Conservation (phyloP, 495 filamentous ascomycete genomes). For the Penicillium coprophilum region DNA sequence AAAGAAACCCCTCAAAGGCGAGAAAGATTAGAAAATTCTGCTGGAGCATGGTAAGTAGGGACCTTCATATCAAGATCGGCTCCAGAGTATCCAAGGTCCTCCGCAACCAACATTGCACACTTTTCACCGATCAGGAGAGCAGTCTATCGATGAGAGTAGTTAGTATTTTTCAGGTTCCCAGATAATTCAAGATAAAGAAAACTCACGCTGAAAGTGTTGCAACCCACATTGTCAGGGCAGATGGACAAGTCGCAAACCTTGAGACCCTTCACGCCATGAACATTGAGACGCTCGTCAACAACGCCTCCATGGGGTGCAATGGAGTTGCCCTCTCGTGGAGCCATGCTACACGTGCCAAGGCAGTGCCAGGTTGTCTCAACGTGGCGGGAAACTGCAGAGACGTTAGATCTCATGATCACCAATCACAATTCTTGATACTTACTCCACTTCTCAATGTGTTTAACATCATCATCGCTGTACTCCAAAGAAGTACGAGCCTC, state of each 20-base stretch:
- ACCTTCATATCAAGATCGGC: slow-evolving; percentile 76
- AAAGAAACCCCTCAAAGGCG: slow-evolving; percentile 16
- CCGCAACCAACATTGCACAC: slow-evolving; percentile 66
- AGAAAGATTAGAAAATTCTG: slow-evolving; percentile 39
- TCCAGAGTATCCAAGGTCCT: slow-evolving; percentile 75
- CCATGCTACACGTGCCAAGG: slow-evolving; percentile 75
- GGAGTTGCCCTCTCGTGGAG: slow-evolving; percentile 71
- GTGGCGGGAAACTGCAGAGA: slow-evolving; percentile 48
- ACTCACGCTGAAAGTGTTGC: slow-evolving; percentile 64
- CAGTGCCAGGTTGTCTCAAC: slow-evolving; percentile 80
- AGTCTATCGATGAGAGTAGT: slow-evolving; percentile 42
- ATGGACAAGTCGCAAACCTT: slow-evolving; percentile 82
- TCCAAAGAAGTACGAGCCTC: slow-evolving; percentile 60
- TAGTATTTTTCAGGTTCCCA: not conserved
- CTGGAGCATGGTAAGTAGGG: slow-evolving; percentile 58
- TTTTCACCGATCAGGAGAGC: slow-evolving; percentile 86
- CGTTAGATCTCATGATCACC: slow-evolving; percentile 2
- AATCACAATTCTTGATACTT: slow-evolving; percentile 27
- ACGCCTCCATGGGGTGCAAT: slow-evolving; percentile 77
- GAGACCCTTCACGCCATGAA: slow-evolving; percentile 75
- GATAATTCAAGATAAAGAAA: slow-evolving; percentile 1
- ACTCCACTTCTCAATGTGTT: slow-evolving; percentile 74
- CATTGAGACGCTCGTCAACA: slow-evolving; percentile 75
- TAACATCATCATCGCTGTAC: slow-evolving; percentile 66
- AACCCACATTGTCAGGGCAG: slow-evolving; percentile 80